Evolutionary conservation across 768 basidiomycete genomes (phyloP).

Genomic region (Phylloporus sp.): DNA sequence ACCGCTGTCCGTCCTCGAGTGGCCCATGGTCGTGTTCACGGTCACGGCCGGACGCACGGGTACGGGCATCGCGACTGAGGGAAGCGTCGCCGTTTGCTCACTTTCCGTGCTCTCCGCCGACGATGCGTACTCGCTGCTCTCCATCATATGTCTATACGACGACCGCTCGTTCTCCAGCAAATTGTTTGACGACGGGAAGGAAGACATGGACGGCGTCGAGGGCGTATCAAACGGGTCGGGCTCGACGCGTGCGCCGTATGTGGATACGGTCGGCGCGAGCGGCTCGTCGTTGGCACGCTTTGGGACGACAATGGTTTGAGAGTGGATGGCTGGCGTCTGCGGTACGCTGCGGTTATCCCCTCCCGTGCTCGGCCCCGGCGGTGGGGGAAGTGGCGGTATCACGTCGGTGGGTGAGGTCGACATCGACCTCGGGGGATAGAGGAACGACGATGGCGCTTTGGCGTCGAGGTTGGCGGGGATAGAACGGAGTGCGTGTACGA

Average conservation of each 20-base stretch:
- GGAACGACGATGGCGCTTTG: constrained; percentile 14
- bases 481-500: constrained; percentile 35
- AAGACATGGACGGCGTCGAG: constrained; percentile 25
- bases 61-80: constrained; percentile 3
- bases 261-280: constrained; percentile 22
- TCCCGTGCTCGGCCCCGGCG: constrained; percentile 6
- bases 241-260: constrained; percentile 2
- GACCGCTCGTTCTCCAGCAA: constrained; percentile 1
- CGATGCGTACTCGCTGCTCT: neutral
- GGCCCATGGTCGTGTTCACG: neutral
- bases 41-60: neutral
- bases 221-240: constrained; percentile 29
- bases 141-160: neutral
- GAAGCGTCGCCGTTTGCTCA: constrained; percentile 12
- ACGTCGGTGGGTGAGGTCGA: neutral
- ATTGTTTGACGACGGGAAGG: constrained; percentile 24
- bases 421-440: constrained; percentile 22
- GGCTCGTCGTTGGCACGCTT: constrained; percentile 28
- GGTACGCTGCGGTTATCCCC: constrained; percentile 3
- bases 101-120: constrained; percentile 13
- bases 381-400: constrained; percentile 14
- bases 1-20: neutral
- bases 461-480: constrained; percentile 15
- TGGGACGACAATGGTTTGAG: constrained; percentile 24
- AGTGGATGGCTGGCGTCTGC: constrained; percentile 7